phyloP scores from a whole-genome alignment of 1,284 basidiomycete genomes.

The Cutaneotrichosporon cutaneum region DNA sequence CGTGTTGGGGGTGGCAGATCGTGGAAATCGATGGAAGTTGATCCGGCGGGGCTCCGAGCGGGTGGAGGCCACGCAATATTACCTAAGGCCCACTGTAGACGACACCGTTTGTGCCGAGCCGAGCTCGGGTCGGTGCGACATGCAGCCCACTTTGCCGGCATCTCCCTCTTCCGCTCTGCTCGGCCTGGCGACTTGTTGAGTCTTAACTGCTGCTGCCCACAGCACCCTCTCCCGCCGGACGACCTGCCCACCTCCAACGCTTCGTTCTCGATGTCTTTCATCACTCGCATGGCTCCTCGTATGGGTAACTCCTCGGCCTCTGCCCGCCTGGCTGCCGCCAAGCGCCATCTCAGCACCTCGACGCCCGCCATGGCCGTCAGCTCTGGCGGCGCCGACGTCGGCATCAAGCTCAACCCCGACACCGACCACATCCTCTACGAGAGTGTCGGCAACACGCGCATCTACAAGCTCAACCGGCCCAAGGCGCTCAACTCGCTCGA shows the following conservation, averaged over 20 bases:
- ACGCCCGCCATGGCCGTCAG: constrained; percentile 18
- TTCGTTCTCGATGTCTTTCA: constrained; percentile 24
- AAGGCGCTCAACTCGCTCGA: constrained; percentile 84
- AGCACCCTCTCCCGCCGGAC: neutral
- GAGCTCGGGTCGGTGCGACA: constrained; percentile 5
- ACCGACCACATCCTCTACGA: constrained; percentile 32
- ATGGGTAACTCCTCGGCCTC: constrained; percentile 28
- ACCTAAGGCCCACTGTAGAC: too few relatives aligned
- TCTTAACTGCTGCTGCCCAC: neutral
- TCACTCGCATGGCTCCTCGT: constrained; percentile 30
- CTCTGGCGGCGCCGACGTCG: constrained; percentile 11
- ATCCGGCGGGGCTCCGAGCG: neutral
- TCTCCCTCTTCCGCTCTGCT: neutral
- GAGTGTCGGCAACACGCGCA: constrained; percentile 28
- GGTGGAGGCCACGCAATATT: neutral
- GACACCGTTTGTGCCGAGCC: neutral
- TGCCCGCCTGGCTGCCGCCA: constrained; percentile 32
- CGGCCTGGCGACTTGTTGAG: neutral
- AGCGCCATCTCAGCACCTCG: constrained; percentile 37
- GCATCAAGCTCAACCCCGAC: constrained; percentile 11
- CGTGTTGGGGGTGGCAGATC: neutral
- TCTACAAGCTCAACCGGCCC: constrained; percentile 64
- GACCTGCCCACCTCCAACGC: constrained; percentile 2
- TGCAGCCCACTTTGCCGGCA: neutral
- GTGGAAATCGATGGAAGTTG: neutral